Base-by-base conservation (phyloP, 805 yeast species). In the Kuraishia cidri region DNA sequence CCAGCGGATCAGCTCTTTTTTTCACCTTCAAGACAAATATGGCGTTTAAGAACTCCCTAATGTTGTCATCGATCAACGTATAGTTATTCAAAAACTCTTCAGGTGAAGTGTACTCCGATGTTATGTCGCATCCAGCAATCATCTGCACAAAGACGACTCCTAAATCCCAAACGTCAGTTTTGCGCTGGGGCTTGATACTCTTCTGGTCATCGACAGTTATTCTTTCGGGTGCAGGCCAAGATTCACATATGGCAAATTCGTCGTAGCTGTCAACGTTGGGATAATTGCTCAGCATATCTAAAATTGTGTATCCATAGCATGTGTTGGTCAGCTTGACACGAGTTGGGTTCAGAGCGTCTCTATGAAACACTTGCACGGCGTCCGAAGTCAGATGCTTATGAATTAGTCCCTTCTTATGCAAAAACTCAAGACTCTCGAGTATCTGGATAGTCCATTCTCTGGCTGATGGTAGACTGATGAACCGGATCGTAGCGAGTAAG, bases 161-260 rank as follows among this genome's bases (percentile, higher is more conserved):
- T 25, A 87, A 57, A 47, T 83, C 83, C 97, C 97, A 92, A 7
- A 92, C 80, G 59, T 92, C 98, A 0, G 96, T 78, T 52, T 86
- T 83, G 24, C 87, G 62, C 36, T 79, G 79, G 10, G 82, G 79
- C 36, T 66, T 72, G 23, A 54, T 46, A 31, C 50, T 57, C 11
- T 47, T 50, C 1, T 41, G 30, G 21, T 41, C 48, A 8, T 44
- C 45, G 1, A 44, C 27, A 30, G 46, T 44, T 24, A 45, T 52
- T 37, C 78, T 41, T 50, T 88, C 97, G 0, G 97, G 97, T 1
- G 97, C 94, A 9, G 54, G 58, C 96, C 97, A 88, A 0, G 51
- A 33, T 60, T 63, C 19, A 48, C 46, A 29, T 15, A 26, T 22
- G 5, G 14, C 17, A 13, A 36, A 20, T 7, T 36, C 40, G 24